phyloP scores from a whole-genome alignment of 345 rosid genomes.

The Abelmoschus esculentus region DNA sequence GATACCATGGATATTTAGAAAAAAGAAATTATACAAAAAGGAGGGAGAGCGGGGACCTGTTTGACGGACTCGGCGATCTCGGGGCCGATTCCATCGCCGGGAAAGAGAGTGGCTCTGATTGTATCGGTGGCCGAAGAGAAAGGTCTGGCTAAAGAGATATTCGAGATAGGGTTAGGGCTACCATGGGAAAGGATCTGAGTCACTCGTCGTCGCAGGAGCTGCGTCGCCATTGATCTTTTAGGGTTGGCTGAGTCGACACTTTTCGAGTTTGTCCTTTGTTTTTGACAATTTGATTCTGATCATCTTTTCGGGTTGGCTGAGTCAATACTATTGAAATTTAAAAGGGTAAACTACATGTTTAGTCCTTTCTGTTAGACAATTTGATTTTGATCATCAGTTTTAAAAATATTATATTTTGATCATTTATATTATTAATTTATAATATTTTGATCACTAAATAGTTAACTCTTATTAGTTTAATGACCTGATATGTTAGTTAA shows the following conservation, averaged over 20 bases:
- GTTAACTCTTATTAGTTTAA: no score
- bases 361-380: no score
- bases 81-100: conserved; percentile 99
- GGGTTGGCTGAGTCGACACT: neutral
- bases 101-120: conserved; percentile 88
- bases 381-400: no score
- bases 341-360: no score
- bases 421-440: no score
- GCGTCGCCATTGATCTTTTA: conserved; percentile 29
- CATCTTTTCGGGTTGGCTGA: neutral
- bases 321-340: neutral
- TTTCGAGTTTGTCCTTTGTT: conserved; percentile 9
- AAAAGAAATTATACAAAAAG: neutral
- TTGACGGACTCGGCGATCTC: conserved; percentile 98
- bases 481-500: no score
- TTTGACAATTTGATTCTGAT: no score
- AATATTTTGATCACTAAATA: no score
- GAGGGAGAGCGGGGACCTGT: conserved; percentile 31
- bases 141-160: conserved; percentile 35
- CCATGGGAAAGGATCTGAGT: conserved; percentile 33
- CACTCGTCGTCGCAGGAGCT: conserved; percentile 43
- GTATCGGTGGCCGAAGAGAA: conserved; percentile 46
- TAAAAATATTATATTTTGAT: no score
- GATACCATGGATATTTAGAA: neutral
- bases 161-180: conserved; percentile 17